phyloP scores from a whole-genome alignment of 208 protist genomes.

The Trypanosoma boissoni region DNA sequence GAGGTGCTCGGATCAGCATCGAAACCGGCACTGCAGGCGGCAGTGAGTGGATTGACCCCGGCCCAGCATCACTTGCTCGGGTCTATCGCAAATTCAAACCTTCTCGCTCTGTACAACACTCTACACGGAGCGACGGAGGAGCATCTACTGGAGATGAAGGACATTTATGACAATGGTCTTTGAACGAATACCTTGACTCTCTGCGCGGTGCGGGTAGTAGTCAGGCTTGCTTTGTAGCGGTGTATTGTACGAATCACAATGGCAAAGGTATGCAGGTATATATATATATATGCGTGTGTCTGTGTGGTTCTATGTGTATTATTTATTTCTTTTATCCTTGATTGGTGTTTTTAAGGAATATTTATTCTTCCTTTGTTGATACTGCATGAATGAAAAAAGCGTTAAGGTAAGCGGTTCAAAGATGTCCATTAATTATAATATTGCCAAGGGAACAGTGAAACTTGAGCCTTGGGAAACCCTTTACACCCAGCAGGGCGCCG shows the following conservation, averaged over 20 bases:
- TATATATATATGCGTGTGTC: conserved; percentile 5
- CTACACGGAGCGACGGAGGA: conserved; percentile 59
- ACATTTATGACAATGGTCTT: neutral
- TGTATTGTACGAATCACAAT: neutral
- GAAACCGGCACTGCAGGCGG: conserved; percentile 33
- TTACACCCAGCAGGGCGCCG: conserved; percentile 9
- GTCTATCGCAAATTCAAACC: conserved; percentile 13
- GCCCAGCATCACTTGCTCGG: conserved; percentile 29
- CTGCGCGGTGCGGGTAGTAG: neutral
- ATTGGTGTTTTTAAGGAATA: neutral
- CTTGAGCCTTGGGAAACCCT: neutral
- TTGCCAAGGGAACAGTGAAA: neutral
- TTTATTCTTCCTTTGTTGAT: conserved; percentile 9
- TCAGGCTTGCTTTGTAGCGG: neutral
- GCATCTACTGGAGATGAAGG: conserved; percentile 4
- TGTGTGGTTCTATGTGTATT: neutral
- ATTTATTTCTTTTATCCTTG: conserved; percentile 15
- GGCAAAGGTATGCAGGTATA: neutral
- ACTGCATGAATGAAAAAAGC: neutral
- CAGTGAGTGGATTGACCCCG: conserved; percentile 32
- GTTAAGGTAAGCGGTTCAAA: neutral
- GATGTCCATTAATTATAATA: conserved; percentile 1
- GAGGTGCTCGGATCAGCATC: conserved; percentile 46
- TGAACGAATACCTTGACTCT: neutral
- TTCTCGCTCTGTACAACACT: conserved; percentile 58